Percentiles rank a stretch among this genome's conserved stretches.
Evolutionary conservation across 2,329 filamentous ascomycete genomes (phyloP).

Genomic region (Colletotrichum destructivum): DNA sequence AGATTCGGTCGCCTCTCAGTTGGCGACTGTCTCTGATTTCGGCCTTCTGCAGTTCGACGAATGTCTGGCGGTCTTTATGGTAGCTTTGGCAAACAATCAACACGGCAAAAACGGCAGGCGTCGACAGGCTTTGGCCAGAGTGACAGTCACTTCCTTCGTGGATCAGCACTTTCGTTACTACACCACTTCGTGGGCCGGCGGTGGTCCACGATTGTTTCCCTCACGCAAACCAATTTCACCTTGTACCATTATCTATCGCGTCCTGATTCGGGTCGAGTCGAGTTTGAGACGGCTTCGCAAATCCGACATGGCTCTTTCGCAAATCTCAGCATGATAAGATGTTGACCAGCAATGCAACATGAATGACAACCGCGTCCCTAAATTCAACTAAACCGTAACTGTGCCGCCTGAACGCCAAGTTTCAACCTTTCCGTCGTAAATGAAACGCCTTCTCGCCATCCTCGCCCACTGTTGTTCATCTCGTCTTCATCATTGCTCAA

Average conservation of each 20-base stretch:
- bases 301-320: slow-evolving; percentile 42
- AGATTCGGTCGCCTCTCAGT: slow-evolving; percentile 11
- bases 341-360: slow-evolving; percentile 44
- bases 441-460: slow-evolving; percentile 38
- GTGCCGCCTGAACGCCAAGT: slow-evolving; percentile 43
- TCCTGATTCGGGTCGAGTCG: slow-evolving; percentile 41
- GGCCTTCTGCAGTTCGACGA: slow-evolving; percentile 27
- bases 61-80: slow-evolving; percentile 40
- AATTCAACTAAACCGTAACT: slow-evolving; percentile 43
- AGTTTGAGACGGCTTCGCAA: slow-evolving; percentile 43
- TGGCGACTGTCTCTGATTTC: slow-evolving; percentile 14
- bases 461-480: slow-evolving; percentile 24
- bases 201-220: slow-evolving; percentile 34
- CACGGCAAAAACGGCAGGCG: slow-evolving; percentile 41
- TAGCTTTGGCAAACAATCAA: slow-evolving; percentile 45
- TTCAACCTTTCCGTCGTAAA: slow-evolving; percentile 38
- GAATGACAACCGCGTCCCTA: slow-evolving; percentile 43
- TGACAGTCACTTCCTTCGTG: slow-evolving; percentile 42
- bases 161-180: slow-evolving; percentile 44
- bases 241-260: slow-evolving; percentile 45
- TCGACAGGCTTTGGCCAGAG: slow-evolving; percentile 43
- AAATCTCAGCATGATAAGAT: slow-evolving; percentile 44
- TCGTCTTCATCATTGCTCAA: slow-evolving; percentile 21
- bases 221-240: slow-evolving; percentile 41
- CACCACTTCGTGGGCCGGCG: slow-evolving; percentile 36